Evolutionary conservation across 78 protist species (phyloP).

Genomic region (slime mould (Dictyostelium discoideum)): DNA sequence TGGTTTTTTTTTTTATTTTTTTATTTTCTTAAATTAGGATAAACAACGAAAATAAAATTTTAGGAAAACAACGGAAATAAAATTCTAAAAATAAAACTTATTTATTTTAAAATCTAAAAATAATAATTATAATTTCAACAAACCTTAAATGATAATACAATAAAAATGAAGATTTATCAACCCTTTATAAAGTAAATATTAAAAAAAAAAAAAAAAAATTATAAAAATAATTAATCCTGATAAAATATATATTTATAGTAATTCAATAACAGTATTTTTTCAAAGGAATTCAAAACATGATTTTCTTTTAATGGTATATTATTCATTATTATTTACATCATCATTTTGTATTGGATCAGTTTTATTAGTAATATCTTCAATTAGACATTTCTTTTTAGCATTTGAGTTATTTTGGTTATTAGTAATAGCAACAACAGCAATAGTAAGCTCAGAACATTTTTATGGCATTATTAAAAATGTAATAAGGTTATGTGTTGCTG

Average conservation of each 20-base stretch:
- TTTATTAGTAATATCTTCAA: background rate
- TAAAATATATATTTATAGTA: background rate
- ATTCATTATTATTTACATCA: background rate
- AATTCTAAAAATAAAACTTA: background rate
- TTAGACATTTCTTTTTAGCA: background rate
- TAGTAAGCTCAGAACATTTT: background rate
- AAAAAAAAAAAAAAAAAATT: background rate
- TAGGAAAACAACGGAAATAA: too few relatives aligned
- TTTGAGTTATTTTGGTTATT: background rate
- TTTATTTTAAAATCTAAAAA: background rate
- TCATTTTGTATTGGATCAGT: background rate
- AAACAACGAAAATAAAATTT: too few relatives aligned
- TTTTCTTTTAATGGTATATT: background rate
- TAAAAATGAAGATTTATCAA: background rate
- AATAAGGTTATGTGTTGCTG: background rate
- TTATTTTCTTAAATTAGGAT: too few relatives aligned
- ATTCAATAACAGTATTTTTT: background rate
- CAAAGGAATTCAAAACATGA: background rate
- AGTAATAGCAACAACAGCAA: background rate
- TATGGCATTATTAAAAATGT: background rate
- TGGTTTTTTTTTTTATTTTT: too few relatives aligned
- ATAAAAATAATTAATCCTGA: too few relatives aligned
- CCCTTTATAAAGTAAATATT: background rate
- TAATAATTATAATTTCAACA: too few relatives aligned
- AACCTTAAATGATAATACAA: too few relatives aligned